A percentile compares a stretch with the other conserved stretches of the same genome.
phyloP scores from a whole-genome alignment of 176 grass and related monocot species.

The Chrysopogon serrulatus region DNA sequence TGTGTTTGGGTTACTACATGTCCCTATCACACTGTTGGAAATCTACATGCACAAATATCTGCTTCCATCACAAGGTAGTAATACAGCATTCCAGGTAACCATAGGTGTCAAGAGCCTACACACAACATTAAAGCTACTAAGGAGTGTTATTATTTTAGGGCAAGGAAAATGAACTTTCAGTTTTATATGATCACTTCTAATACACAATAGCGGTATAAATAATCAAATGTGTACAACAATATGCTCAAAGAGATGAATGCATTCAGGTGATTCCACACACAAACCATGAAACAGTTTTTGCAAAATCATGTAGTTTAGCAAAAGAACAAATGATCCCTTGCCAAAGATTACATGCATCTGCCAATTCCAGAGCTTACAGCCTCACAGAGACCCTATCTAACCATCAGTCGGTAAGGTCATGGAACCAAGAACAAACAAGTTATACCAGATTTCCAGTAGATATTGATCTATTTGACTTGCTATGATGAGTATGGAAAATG shows the following conservation, averaged over 20 bases:
- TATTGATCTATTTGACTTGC: neutral
- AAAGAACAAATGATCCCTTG: neutral
- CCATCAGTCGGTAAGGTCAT: slow-evolving; percentile 6
- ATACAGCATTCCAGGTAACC: neutral
- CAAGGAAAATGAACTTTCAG: neutral
- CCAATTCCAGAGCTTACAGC: neutral
- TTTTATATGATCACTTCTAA: neutral
- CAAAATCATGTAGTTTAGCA: neutral
- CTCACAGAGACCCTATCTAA: neutral
- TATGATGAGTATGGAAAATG: neutral
- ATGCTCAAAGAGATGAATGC: neutral
- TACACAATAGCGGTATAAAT: neutral
- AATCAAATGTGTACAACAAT: neutral
- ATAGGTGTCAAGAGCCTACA: neutral
- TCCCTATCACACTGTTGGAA: neutral
- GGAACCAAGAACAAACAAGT: neutral
- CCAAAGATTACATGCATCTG: slow-evolving; percentile 1
- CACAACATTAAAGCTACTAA: neutral
- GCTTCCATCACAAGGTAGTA: slow-evolving; percentile 4
- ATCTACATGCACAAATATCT: slow-evolving; percentile 16
- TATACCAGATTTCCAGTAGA: neutral
- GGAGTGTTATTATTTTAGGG: neutral
- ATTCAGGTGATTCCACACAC: neutral
- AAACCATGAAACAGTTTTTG: slow-evolving; percentile 1
- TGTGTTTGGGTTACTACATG: slow-evolving; percentile 5